phyloP scores from a whole-genome alignment of 2,329 filamentous ascomycete genomes.

The Ascochyta rabiei region DNA sequence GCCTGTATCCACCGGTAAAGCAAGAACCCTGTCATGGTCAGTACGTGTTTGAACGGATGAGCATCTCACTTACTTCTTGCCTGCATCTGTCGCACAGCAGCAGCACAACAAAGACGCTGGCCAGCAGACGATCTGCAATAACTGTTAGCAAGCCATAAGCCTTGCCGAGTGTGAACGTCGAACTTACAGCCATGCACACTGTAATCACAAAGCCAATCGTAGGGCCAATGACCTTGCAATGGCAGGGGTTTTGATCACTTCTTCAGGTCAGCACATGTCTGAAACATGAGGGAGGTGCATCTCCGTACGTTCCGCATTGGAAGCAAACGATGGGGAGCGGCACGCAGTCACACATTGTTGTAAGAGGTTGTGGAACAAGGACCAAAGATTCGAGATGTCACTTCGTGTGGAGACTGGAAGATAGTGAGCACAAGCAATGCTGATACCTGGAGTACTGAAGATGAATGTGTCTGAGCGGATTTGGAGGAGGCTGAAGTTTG shows the following conservation, averaged over 20 bases:
- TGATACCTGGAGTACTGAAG: background rate
- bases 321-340: constrained; percentile 60
- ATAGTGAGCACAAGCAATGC: background rate
- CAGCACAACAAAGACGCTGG: constrained; percentile 62
- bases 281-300: background rate
- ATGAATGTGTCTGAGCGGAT: background rate
- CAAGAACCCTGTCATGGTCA: constrained; percentile 54
- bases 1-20: constrained; percentile 59
- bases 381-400: background rate
- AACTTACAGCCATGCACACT: constrained; percentile 57
- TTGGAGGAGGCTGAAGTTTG: constrained; percentile 10
- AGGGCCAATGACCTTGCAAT: constrained; percentile 62
- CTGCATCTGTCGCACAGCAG: constrained; percentile 61
- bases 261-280: constrained; percentile 21
- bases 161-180: background rate
- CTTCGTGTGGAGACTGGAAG: background rate
- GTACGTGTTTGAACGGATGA: background rate
- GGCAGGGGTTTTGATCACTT: constrained; percentile 63
- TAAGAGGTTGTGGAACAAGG: background rate
- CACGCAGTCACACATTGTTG: constrained; percentile 44
- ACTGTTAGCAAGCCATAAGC: constrained; percentile 16
- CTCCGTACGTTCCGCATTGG: constrained; percentile 56
- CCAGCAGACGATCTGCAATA: constrained; percentile 58
- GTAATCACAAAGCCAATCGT: constrained; percentile 59
- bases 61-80: constrained; percentile 55